Conservation (phyloP, 257 asterid genomes). For the Craterostigma plantagineum region DNA sequence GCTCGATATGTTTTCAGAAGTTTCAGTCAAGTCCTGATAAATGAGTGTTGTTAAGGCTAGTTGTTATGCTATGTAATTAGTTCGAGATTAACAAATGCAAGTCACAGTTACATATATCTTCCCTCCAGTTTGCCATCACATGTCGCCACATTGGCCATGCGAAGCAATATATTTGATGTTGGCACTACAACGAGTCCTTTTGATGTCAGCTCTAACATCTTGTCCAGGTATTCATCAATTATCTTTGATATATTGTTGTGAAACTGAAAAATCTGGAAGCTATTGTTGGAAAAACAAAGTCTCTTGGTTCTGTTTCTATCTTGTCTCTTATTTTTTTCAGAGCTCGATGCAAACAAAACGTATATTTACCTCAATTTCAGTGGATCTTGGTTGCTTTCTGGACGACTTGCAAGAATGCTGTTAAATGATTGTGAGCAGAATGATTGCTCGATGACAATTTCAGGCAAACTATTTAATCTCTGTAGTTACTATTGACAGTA, state of each 20-base stretch:
- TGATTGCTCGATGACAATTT: slow-evolving; percentile 73
- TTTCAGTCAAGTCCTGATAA: too few relatives aligned
- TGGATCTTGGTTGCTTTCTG: slow-evolving; percentile 89
- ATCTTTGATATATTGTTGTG: not conserved
- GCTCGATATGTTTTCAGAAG: not conserved
- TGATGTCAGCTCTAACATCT: slow-evolving; percentile 25
- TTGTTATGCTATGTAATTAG: not conserved
- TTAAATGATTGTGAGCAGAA: slow-evolving; percentile 80
- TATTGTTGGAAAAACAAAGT: not conserved
- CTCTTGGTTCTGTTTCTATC: too few relatives aligned
- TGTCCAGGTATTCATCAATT: slow-evolving; percentile 34
- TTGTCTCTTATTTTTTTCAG: too few relatives aligned
- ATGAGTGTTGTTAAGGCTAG: not conserved
- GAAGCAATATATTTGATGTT: slow-evolving; percentile 67
- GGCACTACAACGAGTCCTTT: slow-evolving; percentile 34
- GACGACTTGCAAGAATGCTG: slow-evolving; percentile 85
- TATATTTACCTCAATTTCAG: slow-evolving; percentile 14
- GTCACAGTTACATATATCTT: not conserved
- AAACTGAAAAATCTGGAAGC: not conserved
- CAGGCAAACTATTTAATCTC: slow-evolving; percentile 40
- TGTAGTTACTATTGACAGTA: not conserved
- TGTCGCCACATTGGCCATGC: slow-evolving; percentile 37
- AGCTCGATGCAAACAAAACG: too few relatives aligned
- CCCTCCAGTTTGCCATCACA: slow-evolving; percentile 68
- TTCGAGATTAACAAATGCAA: too few relatives aligned